Evolutionary conservation across 2,329 filamentous ascomycete genomes (phyloP).

Genomic region (Lecanicillium sp.): DNA sequence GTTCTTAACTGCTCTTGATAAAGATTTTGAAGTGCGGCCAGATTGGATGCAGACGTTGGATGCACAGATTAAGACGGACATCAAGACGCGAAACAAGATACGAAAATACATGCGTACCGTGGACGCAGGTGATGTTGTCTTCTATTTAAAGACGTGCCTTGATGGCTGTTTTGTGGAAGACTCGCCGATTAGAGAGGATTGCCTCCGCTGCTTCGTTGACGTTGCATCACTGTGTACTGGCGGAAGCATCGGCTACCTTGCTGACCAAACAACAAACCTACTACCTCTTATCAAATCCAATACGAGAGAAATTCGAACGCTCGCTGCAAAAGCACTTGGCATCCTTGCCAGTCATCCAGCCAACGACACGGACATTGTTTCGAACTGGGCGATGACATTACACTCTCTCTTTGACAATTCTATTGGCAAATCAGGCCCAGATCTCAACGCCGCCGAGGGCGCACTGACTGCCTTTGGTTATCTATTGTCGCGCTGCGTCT

Average conservation of each 20-base stretch:
- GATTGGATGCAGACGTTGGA: conserved; percentile 82
- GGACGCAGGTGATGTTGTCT: conserved; percentile 28
- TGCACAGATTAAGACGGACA: conserved; percentile 61
- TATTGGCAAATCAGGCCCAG: conserved; percentile 32
- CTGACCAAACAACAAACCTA: conserved; percentile 41
- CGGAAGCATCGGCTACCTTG: conserved; percentile 39
- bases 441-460: conserved; percentile 38
- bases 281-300: conserved; percentile 60
- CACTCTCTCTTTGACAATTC: conserved; percentile 34
- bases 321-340: conserved; percentile 64
- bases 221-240: conserved; percentile 44
- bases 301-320: conserved; percentile 55
- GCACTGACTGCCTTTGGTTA: conserved; percentile 36
- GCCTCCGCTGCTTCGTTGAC: conserved; percentile 44
- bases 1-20: conserved; percentile 36
- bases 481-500: conserved; percentile 33
- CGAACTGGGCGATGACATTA: conserved; percentile 22
- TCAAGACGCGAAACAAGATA: conserved; percentile 52
- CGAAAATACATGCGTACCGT: conserved; percentile 40
- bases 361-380: conserved; percentile 25
- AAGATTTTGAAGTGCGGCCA: conserved; percentile 53
- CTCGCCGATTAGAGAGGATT: conserved; percentile 34
- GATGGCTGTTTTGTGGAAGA: conserved; percentile 43
- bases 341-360: conserved; percentile 62
- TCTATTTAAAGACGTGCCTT: conserved; percentile 46